Evolutionary conservation across 306 rosid species (phyloP), one percentile per base, ranked within the genome.

Genomic region (Begonia loranthoides): DNA sequence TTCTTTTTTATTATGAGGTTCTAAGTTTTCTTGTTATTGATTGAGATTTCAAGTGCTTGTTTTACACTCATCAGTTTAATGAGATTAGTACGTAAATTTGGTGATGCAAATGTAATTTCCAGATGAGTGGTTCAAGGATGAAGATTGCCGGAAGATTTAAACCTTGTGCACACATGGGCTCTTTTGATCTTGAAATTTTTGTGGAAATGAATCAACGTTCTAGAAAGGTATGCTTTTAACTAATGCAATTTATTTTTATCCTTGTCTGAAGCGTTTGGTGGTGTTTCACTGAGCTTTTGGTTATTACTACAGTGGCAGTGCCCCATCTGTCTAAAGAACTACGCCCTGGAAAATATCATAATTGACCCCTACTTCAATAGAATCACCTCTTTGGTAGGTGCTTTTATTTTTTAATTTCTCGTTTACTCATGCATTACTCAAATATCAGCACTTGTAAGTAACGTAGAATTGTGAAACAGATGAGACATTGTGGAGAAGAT

Each of bases 81-180:
- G 36, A 28, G 36, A 28, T 8, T 28, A 28, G 36, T 28, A 28
- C 5, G 5, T 7, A 28, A 28, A 28, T 28, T 28, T 5, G 36
- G 36, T 28, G 9, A 28, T 28, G 36, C 9, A 4, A 4, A 28
- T 28, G 36, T 28, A 28, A 28, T 28, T 7, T 66, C 45, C 60
- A 92, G 99, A 83, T 92, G 96, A 92, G 99, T 69, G 99, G 99
- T 61, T 86, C 94, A 21, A 92, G 99, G 70, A 92, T 92, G 88
- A 92, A 87, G 79, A 67, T 86, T 61, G 94, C 99, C 55, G 99
- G 96, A 72, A 81, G 99, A 71, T 92, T 92, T 62, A 92, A 83
- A 66, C 96, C 96, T 52, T 92, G 99, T 72, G 69, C 58, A 65
- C 99, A 92, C 74, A 76, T 92, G 79, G 93, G 93, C 55, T 92